Percentiles rank a stretch among this genome's conserved stretches.
These are phyloP conservation scores for Theileria orientalis DNA, from an alignment of 169 alveolate species.

Conservation along the genomic window DNA sequence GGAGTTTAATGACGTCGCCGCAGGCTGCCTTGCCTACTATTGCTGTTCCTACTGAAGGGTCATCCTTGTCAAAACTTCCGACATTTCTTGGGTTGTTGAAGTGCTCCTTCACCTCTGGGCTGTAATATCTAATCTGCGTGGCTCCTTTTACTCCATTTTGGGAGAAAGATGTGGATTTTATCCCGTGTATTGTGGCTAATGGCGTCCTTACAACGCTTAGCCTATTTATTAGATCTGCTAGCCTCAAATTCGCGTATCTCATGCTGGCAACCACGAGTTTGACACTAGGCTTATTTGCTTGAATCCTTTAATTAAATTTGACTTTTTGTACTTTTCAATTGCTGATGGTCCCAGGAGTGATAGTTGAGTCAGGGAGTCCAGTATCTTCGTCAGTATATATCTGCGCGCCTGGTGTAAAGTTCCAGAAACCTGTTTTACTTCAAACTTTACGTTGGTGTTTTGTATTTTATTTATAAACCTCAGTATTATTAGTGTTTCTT, in stretches of 20 bases:
- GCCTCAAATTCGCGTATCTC: no score
- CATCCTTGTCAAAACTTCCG: conserved; percentile 82
- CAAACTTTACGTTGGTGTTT: conserved; percentile 38
- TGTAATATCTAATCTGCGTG: conserved; percentile 62
- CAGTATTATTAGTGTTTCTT: conserved; percentile 36
- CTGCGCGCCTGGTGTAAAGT: conserved; percentile 58
- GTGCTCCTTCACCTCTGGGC: conserved; percentile 89
- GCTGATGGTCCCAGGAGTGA: conserved; percentile 9
- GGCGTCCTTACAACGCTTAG: background rate
- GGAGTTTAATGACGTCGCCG: conserved; percentile 97
- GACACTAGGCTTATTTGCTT: background rate
- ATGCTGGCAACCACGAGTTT: conserved; percentile 2
- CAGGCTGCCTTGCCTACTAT: conserved; percentile 99
- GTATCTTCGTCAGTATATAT: conserved; percentile 26
- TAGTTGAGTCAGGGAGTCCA: conserved; percentile 44
- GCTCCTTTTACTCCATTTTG: no score
- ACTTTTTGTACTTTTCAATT: background rate
- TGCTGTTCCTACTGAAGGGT: conserved; percentile 90
- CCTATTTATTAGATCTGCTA: background rate
- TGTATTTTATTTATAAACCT: conserved; percentile 26
- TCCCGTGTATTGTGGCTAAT: background rate
- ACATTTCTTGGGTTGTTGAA: conserved; percentile 90
- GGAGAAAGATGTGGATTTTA: background rate
- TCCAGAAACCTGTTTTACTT: conserved; percentile 46
- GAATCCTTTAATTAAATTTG: background rate